phyloP scores from a whole-genome alignment of 139 green algal genomes.

The Bryopsis sp. region DNA sequence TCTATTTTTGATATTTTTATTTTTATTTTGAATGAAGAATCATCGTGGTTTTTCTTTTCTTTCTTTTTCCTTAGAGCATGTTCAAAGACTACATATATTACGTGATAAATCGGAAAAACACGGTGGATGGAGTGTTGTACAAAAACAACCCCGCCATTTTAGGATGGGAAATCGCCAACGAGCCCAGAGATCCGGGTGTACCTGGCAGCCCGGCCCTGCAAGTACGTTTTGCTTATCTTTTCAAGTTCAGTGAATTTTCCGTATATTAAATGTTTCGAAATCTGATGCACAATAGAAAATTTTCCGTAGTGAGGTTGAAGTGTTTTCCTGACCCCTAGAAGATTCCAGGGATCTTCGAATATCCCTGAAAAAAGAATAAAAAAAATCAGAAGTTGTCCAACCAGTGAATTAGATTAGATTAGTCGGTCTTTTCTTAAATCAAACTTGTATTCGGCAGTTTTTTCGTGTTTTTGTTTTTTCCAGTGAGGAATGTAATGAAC shows the following conservation, averaged over 20 bases:
- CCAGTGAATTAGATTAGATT: not conserved
- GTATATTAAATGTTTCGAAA: not conserved
- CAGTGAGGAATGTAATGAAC: not conserved
- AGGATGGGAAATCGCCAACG: constrained; percentile 52
- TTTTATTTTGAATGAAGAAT: no score
- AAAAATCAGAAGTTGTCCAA: no score
- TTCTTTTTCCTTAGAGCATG: not conserved
- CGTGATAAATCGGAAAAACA: constrained; percentile 40
- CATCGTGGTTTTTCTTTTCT: no score
- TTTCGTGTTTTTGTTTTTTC: not conserved
- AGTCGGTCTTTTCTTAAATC: not conserved
- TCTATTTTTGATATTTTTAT: no score
- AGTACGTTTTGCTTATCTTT: not conserved
- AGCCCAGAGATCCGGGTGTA: constrained; percentile 42
- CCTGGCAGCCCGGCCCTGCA: constrained; percentile 27
- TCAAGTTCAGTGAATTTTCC: not conserved
- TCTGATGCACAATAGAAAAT: not conserved
- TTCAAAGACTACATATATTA: constrained; percentile 15
- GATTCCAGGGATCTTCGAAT: not conserved
- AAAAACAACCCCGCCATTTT: constrained; percentile 58
- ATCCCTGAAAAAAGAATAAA: no score
- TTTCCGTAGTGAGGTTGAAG: not conserved
- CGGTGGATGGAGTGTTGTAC: constrained; percentile 43
- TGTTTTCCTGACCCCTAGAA: not conserved
- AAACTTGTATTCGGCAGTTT: not conserved